These are phyloP conservation scores for Spathaspora gorwiae DNA, from an alignment of 805 yeast genomes.

Conservation along the genomic window DNA sequence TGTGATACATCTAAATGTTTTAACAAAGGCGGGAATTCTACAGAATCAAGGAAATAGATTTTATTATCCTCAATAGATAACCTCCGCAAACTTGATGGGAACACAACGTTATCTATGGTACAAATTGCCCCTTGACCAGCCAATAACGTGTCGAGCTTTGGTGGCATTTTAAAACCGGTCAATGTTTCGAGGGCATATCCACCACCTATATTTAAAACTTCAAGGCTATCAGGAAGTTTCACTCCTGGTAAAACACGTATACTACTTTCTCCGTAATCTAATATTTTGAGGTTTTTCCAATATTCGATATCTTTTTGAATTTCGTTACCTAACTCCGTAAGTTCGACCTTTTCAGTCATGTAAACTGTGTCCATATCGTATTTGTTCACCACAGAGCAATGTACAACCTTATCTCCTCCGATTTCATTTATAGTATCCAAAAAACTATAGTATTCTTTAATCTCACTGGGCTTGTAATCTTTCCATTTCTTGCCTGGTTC, in stretches of 20 bases:
- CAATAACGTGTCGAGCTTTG: conserved; percentile 22
- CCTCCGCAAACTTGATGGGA: conserved; percentile 29
- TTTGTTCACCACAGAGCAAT: conserved; percentile 37
- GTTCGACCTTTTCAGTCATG: conserved; percentile 29
- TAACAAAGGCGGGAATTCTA: conserved; percentile 31
- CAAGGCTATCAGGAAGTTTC: conserved; percentile 33
- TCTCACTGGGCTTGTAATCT: conserved; percentile 22
- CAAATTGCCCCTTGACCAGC: conserved; percentile 33
- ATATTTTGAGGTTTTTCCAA: conserved; percentile 29
- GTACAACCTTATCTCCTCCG: conserved; percentile 27
- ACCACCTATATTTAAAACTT: conserved; percentile 36
- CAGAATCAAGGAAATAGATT: conserved; percentile 35
- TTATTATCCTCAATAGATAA: conserved; percentile 34
- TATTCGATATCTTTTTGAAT: conserved; percentile 30
- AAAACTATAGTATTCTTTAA: conserved; percentile 20
- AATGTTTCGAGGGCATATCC: conserved; percentile 36
- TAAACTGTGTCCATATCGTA: conserved; percentile 30
- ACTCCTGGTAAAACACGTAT: conserved; percentile 37
- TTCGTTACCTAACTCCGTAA: conserved; percentile 29
- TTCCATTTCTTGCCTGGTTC: conserved; percentile 27
- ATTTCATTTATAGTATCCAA: conserved; percentile 16
- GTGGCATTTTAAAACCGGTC: conserved; percentile 37
- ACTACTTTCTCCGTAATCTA: conserved; percentile 37
- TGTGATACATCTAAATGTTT: conserved; percentile 31
- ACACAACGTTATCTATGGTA: conserved; percentile 31